Conservation (phyloP, 768 basidiomycete species). For the Russula earlei region DNA sequence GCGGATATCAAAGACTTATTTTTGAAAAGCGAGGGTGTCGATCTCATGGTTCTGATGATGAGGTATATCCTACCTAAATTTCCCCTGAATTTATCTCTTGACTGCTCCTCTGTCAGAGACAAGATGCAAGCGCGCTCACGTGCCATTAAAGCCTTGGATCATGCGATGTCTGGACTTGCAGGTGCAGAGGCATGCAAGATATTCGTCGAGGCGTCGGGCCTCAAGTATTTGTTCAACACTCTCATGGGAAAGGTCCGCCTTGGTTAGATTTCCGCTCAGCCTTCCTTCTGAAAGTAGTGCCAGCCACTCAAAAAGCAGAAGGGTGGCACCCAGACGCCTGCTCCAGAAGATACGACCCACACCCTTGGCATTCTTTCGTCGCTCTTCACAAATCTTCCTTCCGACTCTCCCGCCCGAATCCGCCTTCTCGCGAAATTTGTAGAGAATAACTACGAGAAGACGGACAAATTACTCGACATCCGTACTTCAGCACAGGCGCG, state of each 20-base stretch:
- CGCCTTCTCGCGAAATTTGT: constrained; percentile 91
- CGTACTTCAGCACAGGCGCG: constrained; percentile 59
- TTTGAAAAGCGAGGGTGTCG: constrained; percentile 85
- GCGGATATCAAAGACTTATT: constrained; percentile 72
- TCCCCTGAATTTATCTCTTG: neutral
- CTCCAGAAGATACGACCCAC: constrained; percentile 79
- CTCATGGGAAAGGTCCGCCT: constrained; percentile 87
- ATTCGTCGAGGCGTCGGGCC: constrained; percentile 80
- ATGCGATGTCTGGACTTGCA: constrained; percentile 74
- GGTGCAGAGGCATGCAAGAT: constrained; percentile 65
- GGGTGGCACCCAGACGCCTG: constrained; percentile 34
- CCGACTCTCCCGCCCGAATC: constrained; percentile 71
- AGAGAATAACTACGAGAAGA: constrained; percentile 86
- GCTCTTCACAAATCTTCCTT: constrained; percentile 76
- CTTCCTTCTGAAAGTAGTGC: constrained; percentile 3
- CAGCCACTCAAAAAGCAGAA: constrained; percentile 55
- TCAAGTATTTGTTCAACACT: constrained; percentile 83
- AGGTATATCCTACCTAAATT: constrained; percentile 44
- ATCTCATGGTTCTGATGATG: constrained; percentile 98
- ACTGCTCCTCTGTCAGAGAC: constrained; percentile 41
- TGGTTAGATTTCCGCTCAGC: constrained; percentile 14
- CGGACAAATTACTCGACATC: constrained; percentile 86
- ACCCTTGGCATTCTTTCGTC: constrained; percentile 83
- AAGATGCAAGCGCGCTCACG: constrained; percentile 73
- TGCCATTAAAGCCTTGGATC: constrained; percentile 85